Evolutionary conservation across 441 rosid species (phyloP).

Genomic region (Populus trichocarpa): DNA sequence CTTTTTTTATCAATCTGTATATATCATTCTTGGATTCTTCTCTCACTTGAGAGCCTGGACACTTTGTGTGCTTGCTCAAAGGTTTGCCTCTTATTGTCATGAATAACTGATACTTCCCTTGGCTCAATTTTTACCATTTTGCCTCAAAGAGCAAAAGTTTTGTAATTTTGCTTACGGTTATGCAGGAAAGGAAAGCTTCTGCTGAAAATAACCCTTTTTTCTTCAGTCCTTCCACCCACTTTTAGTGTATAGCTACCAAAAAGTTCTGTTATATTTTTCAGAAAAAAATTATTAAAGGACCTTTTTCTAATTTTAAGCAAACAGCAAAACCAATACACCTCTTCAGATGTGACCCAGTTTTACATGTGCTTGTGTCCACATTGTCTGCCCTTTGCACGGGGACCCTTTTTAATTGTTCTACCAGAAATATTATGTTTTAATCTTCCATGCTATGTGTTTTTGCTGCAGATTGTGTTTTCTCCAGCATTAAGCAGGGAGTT

Average conservation of each 20-base stretch:
- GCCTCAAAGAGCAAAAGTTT: no score
- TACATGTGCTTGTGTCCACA: no score
- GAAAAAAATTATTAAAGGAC: no score
- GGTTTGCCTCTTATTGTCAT: background rate
- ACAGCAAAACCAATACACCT: no score
- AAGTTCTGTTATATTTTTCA: no score
- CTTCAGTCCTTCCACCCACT: no score
- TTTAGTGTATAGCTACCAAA: no score
- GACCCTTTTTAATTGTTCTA: background rate
- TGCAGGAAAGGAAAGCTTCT: no score
- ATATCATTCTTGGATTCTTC: background rate
- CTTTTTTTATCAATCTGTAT: background rate
- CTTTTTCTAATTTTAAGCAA: no score
- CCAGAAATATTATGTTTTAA: background rate
- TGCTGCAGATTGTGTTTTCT: slow-evolving; percentile 56
- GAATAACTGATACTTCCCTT: background rate
- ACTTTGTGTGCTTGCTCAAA: background rate
- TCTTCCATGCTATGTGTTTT: background rate
- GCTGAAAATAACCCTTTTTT: no score
- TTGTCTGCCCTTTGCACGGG: background rate
- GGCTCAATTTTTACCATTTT: background rate
- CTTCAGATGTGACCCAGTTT: no score
- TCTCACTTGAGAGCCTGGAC: background rate
- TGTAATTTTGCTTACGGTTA: no score
- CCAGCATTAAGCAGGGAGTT: slow-evolving; percentile 97